phyloP scores from a whole-genome alignment of 2,329 filamentous ascomycete species.

The Epichloe brachyelytri region DNA sequence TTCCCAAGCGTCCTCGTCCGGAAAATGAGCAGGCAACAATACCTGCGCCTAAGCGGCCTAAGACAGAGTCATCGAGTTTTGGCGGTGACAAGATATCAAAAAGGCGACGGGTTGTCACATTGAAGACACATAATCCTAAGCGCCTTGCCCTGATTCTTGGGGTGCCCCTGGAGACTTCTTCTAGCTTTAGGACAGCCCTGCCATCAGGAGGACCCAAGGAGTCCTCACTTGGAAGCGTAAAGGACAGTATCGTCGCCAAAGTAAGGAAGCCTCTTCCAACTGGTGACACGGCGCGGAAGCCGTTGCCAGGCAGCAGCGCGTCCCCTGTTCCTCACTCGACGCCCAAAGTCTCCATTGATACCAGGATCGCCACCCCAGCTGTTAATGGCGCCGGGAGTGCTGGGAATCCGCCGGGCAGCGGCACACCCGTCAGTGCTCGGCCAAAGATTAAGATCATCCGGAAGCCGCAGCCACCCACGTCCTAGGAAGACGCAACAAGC shows the following conservation, averaged over 20 bases:
- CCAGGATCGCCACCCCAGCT: slow-evolving; percentile 10
- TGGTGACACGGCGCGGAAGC: slow-evolving; percentile 18
- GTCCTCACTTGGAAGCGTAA: slow-evolving; percentile 11
- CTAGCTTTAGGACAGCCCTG: slow-evolving; percentile 18
- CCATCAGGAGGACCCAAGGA: slow-evolving; percentile 19
- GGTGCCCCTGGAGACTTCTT: slow-evolving; percentile 10
- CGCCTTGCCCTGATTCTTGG: slow-evolving; percentile 23
- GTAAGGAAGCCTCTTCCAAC: slow-evolving; percentile 23
- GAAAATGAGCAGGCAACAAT: slow-evolving; percentile 21
- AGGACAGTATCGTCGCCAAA: slow-evolving; percentile 21
- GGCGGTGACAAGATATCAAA: slow-evolving; percentile 13
- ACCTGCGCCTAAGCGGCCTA: slow-evolving; percentile 26
- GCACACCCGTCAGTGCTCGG: slow-evolving; percentile 14
- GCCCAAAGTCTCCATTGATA: slow-evolving; percentile 15
- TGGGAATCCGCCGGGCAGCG: slow-evolving; percentile 11
- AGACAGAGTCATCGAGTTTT: slow-evolving; percentile 13
- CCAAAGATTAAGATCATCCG: slow-evolving; percentile 27
- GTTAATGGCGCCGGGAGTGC: slow-evolving; percentile 14
- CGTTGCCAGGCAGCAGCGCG: slow-evolving; percentile 18
- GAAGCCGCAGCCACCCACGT: slow-evolving; percentile 17
- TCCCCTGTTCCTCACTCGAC: slow-evolving; percentile 12
- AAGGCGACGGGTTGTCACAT: slow-evolving; percentile 23
- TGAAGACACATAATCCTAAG: slow-evolving; percentile 22
- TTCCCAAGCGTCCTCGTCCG: slow-evolving; percentile 23
- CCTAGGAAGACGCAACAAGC: slow-evolving; percentile 6